Base-by-base conservation (phyloP, 2,329 filamentous ascomycete genomes). In the Colletotrichum siamense region DNA sequence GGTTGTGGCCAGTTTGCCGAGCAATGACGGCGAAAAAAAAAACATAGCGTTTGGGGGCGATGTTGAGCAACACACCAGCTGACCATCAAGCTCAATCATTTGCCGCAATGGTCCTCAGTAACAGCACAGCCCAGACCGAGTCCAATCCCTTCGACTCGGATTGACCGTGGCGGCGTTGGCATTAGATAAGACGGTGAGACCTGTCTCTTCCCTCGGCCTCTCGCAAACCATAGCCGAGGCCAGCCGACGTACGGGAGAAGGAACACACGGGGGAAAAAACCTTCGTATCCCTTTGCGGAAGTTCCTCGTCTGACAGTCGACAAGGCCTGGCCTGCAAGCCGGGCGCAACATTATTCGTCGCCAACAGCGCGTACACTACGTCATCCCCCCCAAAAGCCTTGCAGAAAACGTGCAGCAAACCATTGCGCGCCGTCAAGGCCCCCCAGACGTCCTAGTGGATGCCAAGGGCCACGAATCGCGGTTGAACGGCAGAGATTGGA, bases 281-380 rank as follows among this genome's bases (percentile, higher is more conserved):
- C 39, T 49, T 57, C 49, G 49, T 59, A 68, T 68, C 22, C 67
- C 55, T 24, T 44, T 69, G 30, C 24, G 52, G 67, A 62, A 69
- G 32, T 69, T 62, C 55, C 55, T 69, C 67, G 55, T 32, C 67
- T 69, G 67, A 69, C 67, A 59, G 15, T 13, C 18, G 13, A 26
- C 39, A 34, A n/a, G 26, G 10, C 44, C 55, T 5, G 55, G 52
- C 44, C 55, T 12, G 67, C 32, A n/a, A 36, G 26, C 68, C 68
- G 68, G 26, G 55, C 68, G 68, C 39, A 61, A 62, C 32, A 63
- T 63, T 52, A 63, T 70, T 70, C 57, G 68, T 70, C 68, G 68
- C 57, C 57, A 63, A 62, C 26, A 63, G 57, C 57, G 68, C 68
- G 36, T 52, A 34, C 24, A 22, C 57, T 70, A 70, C 68, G 68